Base-by-base conservation (phyloP, 1,284 basidiomycete species). In the Ceratobasidium sp. region DNA sequence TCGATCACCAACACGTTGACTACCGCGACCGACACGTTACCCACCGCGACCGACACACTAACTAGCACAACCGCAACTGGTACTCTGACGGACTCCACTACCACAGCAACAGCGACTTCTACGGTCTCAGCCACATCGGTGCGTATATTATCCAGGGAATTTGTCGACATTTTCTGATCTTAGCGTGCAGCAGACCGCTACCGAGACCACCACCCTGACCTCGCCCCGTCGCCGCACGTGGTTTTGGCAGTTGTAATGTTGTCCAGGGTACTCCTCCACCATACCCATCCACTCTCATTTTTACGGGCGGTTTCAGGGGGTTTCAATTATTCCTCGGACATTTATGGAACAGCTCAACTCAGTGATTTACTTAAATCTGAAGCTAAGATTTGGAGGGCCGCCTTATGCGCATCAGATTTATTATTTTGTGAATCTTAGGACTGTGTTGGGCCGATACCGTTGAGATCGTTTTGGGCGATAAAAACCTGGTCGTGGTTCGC, bases 201-300 rank as follows among this genome's bases (percentile, higher is more conserved):
- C 54, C 8, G 62, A 64, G 16, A 71, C 29, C 31, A 29, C 69
- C 2, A 61, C 69, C 0, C 27, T 72, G 14, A 14, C 56, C 24
- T 8, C 56, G 27, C 62, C 62, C 56, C 69, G 69, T 22, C 56
- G 56, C 8, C 56, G 43, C 29, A 34, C 11, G 19, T 72, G 69
- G 69, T 72, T 59, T 39, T 61, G 58, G 58, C 29, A 59, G 34
- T 29, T 39, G 16, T 59, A 29, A 39, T 19, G 19, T 16, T 16
- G 31, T 5, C 34, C 34, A 13, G 11, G 56, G 27, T 16, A 39
- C 31, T 14, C 3, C 34, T 39, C 19, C 22, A 1, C 6, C 53
- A 31, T 13, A 27, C 14, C 29, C 53, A 27, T 37, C 34, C 9
- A 9, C 34, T 37, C 34, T 9, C 9, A 37, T n/a, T 37, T 37